Base-by-base conservation (phyloP, 2,329 filamentous ascomycete genomes). In the Colletotrichum paranaense region DNA sequence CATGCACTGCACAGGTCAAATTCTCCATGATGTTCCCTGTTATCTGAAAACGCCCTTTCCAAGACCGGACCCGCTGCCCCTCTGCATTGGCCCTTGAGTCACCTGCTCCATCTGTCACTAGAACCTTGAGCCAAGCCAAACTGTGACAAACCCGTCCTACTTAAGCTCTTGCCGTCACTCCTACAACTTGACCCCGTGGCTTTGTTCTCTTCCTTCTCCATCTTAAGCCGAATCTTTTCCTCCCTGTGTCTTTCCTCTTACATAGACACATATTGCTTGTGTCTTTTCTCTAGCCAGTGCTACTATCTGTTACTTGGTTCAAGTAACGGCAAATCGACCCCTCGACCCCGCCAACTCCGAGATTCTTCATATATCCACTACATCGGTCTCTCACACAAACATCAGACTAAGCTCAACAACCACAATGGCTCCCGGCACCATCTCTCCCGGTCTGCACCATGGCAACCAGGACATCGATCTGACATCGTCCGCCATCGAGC, bases 381-480 rank as follows among this genome's bases (percentile, higher is more conserved):
- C 46, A 26, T 46, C 46, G 26, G 30, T 32, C 30, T 26, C 55
- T 49, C 24, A 4, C 59, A 42, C 62, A 64, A 52, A 9, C 55
- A 62, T 38, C 32, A 28, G 28, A 58, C 28, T 42, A 59, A n/a
- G 3, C 24, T 14, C 24, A 12, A 35, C 56, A 59, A 49, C 5
- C 57, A 14, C 42, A 28, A 81, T 81, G 80, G 75, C 80, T 59
- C 79, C 79, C 49, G 78, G 78, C n/a, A 76, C 77, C 24, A 72
- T 77, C 56, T 75, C 77, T 65, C 77, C 77, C 68, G 68, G 73
- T 42, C 58, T 75, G 35, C 77, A 77, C 76, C 77, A 89, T 88
- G 88, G 82, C 87, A 76, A 81, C 68, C 86, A 87, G 75, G 86
- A 88, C 62, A 76, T 86, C 76, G 85, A 89, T 81, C 83, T 90